These are phyloP conservation scores for Entomortierella beljakovae DNA, from an alignment of 192 early-diverging fungal species.

Conservation along the genomic window DNA sequence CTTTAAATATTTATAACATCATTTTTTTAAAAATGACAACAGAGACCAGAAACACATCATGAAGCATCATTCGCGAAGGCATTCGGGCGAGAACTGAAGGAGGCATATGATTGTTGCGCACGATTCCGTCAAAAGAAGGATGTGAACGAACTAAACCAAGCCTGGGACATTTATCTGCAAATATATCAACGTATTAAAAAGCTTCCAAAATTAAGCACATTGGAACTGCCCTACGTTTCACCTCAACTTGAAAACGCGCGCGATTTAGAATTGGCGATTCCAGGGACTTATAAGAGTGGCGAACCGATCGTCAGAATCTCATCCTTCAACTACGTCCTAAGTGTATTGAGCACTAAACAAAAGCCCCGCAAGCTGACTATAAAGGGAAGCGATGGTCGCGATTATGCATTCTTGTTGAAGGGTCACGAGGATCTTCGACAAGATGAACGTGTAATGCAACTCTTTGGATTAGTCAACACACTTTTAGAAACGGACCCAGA, in stretches of 20 bases:
- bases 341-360: constrained; percentile 92
- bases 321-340: constrained; percentile 80
- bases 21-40: background rate
- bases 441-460: constrained; percentile 98
- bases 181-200: constrained; percentile 23
- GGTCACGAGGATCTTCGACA: constrained; percentile 98
- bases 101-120: constrained; percentile 84
- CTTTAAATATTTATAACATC: background rate
- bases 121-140: constrained; percentile 80
- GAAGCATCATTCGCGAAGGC: constrained; percentile 92
- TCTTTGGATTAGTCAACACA: constrained; percentile 97
- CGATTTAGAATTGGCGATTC: constrained; percentile 91
- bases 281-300: constrained; percentile 88
- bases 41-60: constrained; percentile 86
- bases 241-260: constrained; percentile 86
- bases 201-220: constrained; percentile 65
- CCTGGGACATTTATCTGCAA: constrained; percentile 90
- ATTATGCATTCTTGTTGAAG: constrained; percentile 93
- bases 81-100: constrained; percentile 87
- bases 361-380: constrained; percentile 88
- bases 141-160: constrained; percentile 86
- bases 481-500: constrained; percentile 82
- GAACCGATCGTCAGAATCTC: constrained; percentile 85
- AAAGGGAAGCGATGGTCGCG: constrained; percentile 87
- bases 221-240: constrained; percentile 91